These are phyloP conservation scores for Sherardia arvensis DNA, from an alignment of 257 asterid species.

Conservation along the genomic window DNA sequence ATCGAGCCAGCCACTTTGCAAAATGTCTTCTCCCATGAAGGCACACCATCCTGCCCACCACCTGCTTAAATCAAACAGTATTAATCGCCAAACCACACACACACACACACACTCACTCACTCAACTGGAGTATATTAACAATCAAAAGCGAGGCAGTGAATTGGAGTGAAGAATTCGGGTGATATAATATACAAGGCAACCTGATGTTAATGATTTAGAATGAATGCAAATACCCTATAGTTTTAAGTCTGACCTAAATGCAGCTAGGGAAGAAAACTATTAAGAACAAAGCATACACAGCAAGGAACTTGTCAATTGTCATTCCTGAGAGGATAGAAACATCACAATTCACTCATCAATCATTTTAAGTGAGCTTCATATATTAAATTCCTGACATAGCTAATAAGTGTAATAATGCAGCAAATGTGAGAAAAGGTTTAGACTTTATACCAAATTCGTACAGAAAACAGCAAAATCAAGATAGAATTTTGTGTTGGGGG, in stretches of 20 bases:
- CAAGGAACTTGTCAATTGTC: too few relatives aligned
- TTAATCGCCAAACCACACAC: neutral
- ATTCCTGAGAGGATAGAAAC: neutral
- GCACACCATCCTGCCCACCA: conserved; percentile 51
- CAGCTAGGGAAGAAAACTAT: neutral
- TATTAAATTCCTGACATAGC: neutral
- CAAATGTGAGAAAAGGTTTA: neutral
- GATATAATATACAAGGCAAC: neutral
- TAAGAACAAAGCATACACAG: neutral
- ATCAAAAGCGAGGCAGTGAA: neutral
- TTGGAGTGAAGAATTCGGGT: neutral
- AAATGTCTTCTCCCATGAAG: conserved; percentile 68
- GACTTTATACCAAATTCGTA: neutral
- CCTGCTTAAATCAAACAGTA: conserved; percentile 21
- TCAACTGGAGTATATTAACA: neutral
- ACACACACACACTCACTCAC: too few relatives aligned
- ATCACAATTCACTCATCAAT: neutral
- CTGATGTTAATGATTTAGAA: neutral
- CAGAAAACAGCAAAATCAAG: neutral
- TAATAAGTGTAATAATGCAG: neutral
- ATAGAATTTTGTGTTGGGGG: neutral
- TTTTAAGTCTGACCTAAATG: neutral
- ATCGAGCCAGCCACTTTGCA: conserved; percentile 53
- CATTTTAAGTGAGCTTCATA: neutral
- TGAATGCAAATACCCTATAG: neutral